Evolutionary conservation across 148 eudicot genomes (phyloP).

Genomic region (Pouteria glomerata): DNA sequence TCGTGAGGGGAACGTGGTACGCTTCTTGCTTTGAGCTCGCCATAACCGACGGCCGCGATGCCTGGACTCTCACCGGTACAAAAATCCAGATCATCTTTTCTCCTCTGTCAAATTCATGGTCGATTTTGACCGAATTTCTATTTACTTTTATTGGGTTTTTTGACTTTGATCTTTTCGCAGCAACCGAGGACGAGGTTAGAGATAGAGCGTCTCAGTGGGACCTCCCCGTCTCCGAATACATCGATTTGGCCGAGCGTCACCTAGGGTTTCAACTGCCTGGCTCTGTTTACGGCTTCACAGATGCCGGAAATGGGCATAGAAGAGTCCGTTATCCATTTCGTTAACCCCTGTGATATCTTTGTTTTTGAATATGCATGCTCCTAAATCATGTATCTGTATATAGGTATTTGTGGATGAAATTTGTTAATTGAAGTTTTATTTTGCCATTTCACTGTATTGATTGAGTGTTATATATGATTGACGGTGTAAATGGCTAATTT

Average conservation of each 20-base stretch:
- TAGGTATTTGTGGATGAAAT: background rate
- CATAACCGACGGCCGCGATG: slow-evolving; percentile 54
- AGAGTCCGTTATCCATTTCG: slow-evolving; percentile 39
- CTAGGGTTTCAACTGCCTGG: slow-evolving; percentile 85
- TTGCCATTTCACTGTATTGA: background rate
- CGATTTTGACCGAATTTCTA: background rate
- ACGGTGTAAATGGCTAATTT: background rate
- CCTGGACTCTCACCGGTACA: slow-evolving; percentile 74
- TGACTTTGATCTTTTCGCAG: slow-evolving; percentile 29
- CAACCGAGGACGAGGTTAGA: slow-evolving; percentile 71
- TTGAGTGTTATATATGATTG: background rate
- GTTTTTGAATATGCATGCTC: too few species aligned
- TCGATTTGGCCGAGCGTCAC: slow-evolving; percentile 66
- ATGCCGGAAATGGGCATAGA: slow-evolving; percentile 60
- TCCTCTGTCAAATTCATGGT: background rate
- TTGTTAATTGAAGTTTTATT: background rate
- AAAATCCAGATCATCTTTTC: background rate
- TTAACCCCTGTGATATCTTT: background rate
- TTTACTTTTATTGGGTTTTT: background rate
- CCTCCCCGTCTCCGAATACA: slow-evolving; percentile 68
- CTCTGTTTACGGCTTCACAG: slow-evolving; percentile 64
- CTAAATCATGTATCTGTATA: too few species aligned
- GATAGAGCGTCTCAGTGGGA: slow-evolving; percentile 94
- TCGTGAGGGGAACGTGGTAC: slow-evolving; percentile 73
- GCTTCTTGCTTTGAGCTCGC: slow-evolving; percentile 52